Conservation (phyloP, 1,284 basidiomycete genomes). For the Boletus smithii region DNA sequence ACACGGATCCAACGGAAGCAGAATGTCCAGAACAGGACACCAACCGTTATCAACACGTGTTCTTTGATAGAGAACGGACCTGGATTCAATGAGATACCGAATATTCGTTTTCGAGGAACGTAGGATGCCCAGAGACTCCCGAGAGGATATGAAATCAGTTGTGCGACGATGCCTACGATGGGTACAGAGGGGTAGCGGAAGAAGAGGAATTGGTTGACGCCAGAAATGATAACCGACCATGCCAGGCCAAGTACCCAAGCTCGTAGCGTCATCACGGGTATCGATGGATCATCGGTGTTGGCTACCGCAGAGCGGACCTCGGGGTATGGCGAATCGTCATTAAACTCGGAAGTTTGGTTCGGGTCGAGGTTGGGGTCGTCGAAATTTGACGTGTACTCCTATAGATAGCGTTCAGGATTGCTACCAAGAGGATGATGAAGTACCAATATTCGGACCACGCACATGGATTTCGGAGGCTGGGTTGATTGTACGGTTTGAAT, state of each 20-base stretch:
- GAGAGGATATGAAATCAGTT: constrained; percentile 56
- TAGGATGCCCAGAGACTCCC: constrained; percentile 48
- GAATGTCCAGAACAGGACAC: constrained; percentile 10
- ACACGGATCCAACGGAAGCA: not conserved
- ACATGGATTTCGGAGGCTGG: constrained; percentile 21
- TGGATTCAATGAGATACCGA: constrained; percentile 58
- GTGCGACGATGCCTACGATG: constrained; percentile 48
- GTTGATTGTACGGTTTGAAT: not conserved
- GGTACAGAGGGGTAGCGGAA: constrained; percentile 51
- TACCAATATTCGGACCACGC: constrained; percentile 2
- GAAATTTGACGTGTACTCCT: constrained; percentile 17
- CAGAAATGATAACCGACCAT: constrained; percentile 49
- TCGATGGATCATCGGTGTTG: constrained; percentile 39
- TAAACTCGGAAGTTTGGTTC: constrained; percentile 29
- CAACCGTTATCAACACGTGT: constrained; percentile 55
- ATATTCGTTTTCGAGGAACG: constrained; percentile 49
- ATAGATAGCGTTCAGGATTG: not conserved
- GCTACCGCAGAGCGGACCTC: constrained; percentile 45
- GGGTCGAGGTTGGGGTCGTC: constrained; percentile 52
- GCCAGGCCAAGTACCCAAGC: constrained; percentile 41
- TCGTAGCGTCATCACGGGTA: constrained; percentile 31
- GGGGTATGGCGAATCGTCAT: constrained; percentile 42
- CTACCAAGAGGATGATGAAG: not conserved
- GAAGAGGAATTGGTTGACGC: constrained; percentile 57
- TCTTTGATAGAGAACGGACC: constrained; percentile 78